Evolutionary conservation across 2,329 filamentous ascomycete genomes (phyloP).

Genomic region (Xylariaceae sp.): DNA sequence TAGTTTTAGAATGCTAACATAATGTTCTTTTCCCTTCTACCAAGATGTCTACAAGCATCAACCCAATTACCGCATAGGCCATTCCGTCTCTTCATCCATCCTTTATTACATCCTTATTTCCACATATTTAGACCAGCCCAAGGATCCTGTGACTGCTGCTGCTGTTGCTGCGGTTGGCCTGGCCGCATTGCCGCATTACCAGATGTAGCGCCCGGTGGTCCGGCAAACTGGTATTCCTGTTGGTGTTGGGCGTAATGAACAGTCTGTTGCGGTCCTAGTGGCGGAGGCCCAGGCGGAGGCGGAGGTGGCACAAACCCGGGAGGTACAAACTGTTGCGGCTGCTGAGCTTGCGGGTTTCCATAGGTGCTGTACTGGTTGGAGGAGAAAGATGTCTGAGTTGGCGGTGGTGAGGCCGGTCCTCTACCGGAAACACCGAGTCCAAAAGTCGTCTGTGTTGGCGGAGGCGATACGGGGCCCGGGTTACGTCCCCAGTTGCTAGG

Average conservation of each 20-base stretch:
- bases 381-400: conserved; percentile 37
- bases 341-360: conserved; percentile 40
- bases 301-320: conserved; percentile 58
- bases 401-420: conserved; percentile 52
- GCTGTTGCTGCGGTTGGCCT: conserved; percentile 37
- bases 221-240: conserved; percentile 29
- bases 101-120: conserved; percentile 35
- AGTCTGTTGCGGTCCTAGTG: conserved; percentile 57
- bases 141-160: conserved; percentile 42
- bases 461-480: conserved; percentile 46
- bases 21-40: conserved; percentile 4
- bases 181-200: conserved; percentile 29
- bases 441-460: conserved; percentile 38
- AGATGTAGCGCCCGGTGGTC: conserved; percentile 15
- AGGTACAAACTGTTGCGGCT: conserved; percentile 45
- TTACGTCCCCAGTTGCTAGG: conserved; percentile 56
- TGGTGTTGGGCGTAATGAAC: conserved; percentile 45
- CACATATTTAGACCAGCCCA: conserved; percentile 50
- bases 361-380: conserved; percentile 46
- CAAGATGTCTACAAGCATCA: conserved; percentile 1
- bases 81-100: neutral
- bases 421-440: conserved; percentile 30
- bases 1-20: conserved; percentile 4
- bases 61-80: conserved; percentile 2
- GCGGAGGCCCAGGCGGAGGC: conserved; percentile 58